phyloP scores from a whole-genome alignment of 2,329 filamentous ascomycete genomes.

The Fonsecaea monophora region DNA sequence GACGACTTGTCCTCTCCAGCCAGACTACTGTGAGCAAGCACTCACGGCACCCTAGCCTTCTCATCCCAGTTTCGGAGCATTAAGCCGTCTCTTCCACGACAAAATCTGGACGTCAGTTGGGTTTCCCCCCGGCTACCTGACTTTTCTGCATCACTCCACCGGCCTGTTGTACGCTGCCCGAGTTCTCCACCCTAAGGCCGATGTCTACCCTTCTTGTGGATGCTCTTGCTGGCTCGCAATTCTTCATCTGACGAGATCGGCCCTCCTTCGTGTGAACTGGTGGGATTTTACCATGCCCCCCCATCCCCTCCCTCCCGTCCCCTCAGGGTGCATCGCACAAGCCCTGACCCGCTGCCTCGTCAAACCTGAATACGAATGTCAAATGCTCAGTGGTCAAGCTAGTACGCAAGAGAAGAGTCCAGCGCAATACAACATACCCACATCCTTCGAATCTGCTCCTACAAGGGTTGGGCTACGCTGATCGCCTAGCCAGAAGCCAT shows the following conservation, averaged over 20 bases:
- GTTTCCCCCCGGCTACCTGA: not conserved
- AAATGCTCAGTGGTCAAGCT: slow-evolving; percentile 3
- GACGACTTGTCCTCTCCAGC: not conserved
- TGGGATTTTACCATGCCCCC: slow-evolving; percentile 11
- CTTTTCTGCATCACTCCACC: not conserved
- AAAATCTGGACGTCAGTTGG: not conserved
- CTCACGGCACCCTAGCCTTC: not conserved
- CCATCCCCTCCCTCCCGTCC: not conserved
- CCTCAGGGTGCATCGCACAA: not conserved
- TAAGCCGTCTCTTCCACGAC: not conserved
- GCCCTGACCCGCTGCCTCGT: slow-evolving; percentile 6
- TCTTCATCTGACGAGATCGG: slow-evolving; percentile 14
- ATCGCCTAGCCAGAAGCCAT: not conserved
- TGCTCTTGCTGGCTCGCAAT: not conserved
- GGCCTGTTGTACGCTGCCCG: not conserved
- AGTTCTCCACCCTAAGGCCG: slow-evolving; percentile 7
- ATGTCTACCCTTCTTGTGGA: slow-evolving; percentile 5
- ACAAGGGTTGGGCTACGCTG: not conserved
- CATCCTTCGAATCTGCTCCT: slow-evolving; percentile 4
- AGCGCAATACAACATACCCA: slow-evolving; percentile 7
- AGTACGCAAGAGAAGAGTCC: slow-evolving; percentile 1
- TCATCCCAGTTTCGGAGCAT: slow-evolving; percentile 6
- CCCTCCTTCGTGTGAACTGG: slow-evolving; percentile 9
- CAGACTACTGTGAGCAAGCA: not conserved
- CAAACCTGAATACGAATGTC: slow-evolving; percentile 1